These are phyloP conservation scores for Boletus sp. DNA, from an alignment of 768 basidiomycete genomes.

Conservation along the genomic window DNA sequence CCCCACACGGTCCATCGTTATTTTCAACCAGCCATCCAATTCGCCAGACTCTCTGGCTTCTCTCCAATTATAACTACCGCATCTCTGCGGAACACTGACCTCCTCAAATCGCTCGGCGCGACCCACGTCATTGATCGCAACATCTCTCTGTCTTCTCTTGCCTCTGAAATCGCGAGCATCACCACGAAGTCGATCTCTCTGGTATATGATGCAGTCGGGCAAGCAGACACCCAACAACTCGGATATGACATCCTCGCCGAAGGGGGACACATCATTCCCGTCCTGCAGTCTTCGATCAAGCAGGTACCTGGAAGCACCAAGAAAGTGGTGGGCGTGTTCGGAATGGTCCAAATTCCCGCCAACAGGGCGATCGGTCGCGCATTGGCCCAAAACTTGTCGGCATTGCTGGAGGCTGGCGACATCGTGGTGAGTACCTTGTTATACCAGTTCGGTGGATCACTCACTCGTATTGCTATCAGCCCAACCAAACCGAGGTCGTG, in stretches of 20 bases:
- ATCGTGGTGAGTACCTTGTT: constrained; percentile 11
- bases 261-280: constrained; percentile 29
- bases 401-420: constrained; percentile 12
- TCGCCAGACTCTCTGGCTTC: constrained; percentile 34
- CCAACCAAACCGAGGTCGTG: constrained; percentile 26
- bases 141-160: constrained; percentile 9
- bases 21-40: constrained; percentile 29
- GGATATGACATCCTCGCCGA: constrained; percentile 31
- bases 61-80: constrained; percentile 40
- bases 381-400: constrained; percentile 10
- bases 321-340: constrained; percentile 7
- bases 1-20: not conserved
- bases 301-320: constrained; percentile 15
- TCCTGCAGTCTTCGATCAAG: constrained; percentile 5
- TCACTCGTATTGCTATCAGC: constrained; percentile 4
- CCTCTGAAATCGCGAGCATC: constrained; percentile 16
- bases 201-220: constrained; percentile 27
- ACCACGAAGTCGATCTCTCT: constrained; percentile 11
- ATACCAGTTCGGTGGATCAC: not conserved
- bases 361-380: constrained; percentile 15
- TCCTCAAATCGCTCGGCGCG: constrained; percentile 36
- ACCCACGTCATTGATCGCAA: constrained; percentile 36
- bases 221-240: constrained; percentile 32
- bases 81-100: constrained; percentile 32
- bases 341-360: constrained; percentile 7